These are phyloP conservation scores for Colletotrichum sp. DNA, from an alignment of 2,329 filamentous ascomycete genomes.

Conservation along the genomic window DNA sequence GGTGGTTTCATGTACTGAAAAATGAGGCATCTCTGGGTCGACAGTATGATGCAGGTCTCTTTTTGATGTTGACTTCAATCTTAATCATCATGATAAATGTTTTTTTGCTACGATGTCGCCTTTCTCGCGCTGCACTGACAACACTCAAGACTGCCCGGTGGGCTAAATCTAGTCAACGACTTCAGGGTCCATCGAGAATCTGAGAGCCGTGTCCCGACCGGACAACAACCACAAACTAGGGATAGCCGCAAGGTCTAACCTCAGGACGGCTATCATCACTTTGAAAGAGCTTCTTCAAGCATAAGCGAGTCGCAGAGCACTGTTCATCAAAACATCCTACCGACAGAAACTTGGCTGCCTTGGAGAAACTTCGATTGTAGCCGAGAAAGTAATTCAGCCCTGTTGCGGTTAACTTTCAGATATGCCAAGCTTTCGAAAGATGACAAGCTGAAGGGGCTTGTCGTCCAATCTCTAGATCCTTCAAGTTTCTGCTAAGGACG, in stretches of 20 bases:
- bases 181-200: background rate
- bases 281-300: background rate
- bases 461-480: background rate
- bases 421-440: background rate
- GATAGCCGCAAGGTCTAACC: background rate
- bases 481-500: background rate
- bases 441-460: background rate
- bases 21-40: background rate
- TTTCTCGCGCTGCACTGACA: background rate
- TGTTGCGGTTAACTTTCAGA: background rate
- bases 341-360: background rate
- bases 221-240: background rate
- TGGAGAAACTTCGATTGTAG: background rate
- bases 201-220: background rate
- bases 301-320: background rate
- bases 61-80: background rate
- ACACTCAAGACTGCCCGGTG: background rate
- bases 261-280: background rate
- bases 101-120: background rate
- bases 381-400: background rate
- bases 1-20: background rate
- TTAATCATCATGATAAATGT: background rate
- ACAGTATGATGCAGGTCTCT: background rate
- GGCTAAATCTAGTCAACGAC: background rate
- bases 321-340: background rate